Conservation (phyloP, 768 basidiomycete species). For the Suillus sp. region DNA sequence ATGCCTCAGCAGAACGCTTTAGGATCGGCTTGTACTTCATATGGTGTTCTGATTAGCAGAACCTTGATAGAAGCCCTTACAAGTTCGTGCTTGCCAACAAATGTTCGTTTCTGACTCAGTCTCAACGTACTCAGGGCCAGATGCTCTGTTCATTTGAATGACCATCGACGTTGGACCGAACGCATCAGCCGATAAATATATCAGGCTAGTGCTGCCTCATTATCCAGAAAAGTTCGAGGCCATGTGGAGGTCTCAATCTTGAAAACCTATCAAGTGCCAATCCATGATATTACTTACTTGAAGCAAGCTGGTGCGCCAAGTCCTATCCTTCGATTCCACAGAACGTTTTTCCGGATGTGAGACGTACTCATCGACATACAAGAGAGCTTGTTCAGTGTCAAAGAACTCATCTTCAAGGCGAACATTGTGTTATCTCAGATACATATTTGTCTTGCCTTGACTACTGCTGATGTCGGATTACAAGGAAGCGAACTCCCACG, state of each 20-base stretch:
- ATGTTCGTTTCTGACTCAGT: background rate
- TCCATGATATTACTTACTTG: background rate
- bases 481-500: background rate
- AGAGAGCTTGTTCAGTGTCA: background rate
- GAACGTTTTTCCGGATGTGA: background rate
- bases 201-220: background rate
- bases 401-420: background rate
- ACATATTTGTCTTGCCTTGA: background rate
- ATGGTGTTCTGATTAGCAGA: background rate
- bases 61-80: background rate
- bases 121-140: background rate
- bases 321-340: background rate
- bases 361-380: background rate
- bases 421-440: background rate
- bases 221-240: background rate
- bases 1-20: background rate
- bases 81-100: background rate
- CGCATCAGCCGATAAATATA: background rate
- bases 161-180: background rate
- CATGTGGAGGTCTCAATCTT: background rate
- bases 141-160: background rate
- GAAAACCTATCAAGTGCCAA: background rate
- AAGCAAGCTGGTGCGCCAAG: background rate
- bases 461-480: background rate
- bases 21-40: background rate